Base-by-base conservation (phyloP, 352 stramenopile species). In the Phytophthora ohioensis region DNA sequence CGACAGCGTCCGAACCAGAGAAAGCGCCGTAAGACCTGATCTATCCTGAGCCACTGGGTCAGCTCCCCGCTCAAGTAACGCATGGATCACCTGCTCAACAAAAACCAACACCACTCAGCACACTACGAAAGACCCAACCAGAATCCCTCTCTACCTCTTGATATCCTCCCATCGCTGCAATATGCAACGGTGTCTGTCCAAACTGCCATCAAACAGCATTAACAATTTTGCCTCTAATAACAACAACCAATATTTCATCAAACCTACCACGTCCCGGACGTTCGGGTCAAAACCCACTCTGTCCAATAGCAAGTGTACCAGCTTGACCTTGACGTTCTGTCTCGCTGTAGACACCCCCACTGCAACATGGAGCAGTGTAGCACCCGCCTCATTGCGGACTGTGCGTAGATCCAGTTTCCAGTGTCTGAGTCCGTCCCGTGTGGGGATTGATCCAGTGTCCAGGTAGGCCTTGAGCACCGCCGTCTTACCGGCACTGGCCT, bases 271-370 rank as follows among this genome's bases (percentile, higher is more conserved):
- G 47, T 96, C 82, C 4, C 71, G 76, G 11, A 88, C 76, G 54
- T 93, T 91, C 30, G 85, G 76, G 61, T 94, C 82, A 38, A 96
- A 93, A n/a, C 81, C 79, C 31, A 91, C 78, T 21, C 64, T 67
- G 61, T 93, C 78, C 57, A 96, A 52, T 4, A 94, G 75, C 54
- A 96, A 75, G 12, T 81, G 75, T 27, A 90, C 73, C 8, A 91
- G 66, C 68, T 91, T 89, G 17, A 93, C 68, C 64, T 96, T 96
- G 57, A 83, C 58, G 10, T 69, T 82, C 61, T 92, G 70, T 31
- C 79, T 78, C 34, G 87, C 86, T 55, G 91, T 91, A 2, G 82
- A 91, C 36, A 82, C 76, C 7, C 89, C 81, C 13, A 92, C 84
- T 0, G 88, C 81, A 5, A 82, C 85, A 59, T 96, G 88, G 13